These are phyloP conservation scores for Mortierella sp. DNA, from an alignment of 371 early-diverging fungal species.

Conservation along the genomic window DNA sequence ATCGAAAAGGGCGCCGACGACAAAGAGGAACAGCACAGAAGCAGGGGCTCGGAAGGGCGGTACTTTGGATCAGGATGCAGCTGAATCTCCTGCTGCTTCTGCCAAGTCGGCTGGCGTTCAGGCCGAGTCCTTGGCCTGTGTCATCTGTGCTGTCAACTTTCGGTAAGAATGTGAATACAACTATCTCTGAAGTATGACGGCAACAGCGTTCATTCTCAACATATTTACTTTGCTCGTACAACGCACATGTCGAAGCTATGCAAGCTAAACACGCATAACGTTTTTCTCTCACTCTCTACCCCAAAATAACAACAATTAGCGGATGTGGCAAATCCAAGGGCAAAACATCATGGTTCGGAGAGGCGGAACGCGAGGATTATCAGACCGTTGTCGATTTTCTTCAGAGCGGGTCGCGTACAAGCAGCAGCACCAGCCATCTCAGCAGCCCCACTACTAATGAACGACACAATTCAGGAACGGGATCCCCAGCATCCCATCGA, in stretches of 20 bases:
- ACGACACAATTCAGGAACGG: constrained; percentile 7
- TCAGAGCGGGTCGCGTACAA: constrained; percentile 34
- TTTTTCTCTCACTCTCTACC: background rate
- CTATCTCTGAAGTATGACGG: too few species aligned
- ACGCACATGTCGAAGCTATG: constrained; percentile 5
- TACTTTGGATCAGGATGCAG: background rate
- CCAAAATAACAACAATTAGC: constrained; percentile 27
- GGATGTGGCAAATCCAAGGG: constrained; percentile 69
- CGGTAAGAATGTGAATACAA: constrained; percentile 45
- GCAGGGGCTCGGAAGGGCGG: constrained; percentile 2
- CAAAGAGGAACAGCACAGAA: constrained; percentile 7
- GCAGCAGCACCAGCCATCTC: constrained; percentile 12
- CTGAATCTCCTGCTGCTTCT: background rate
- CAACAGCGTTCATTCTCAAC: constrained; percentile 1
- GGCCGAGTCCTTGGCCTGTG: constrained; percentile 35
- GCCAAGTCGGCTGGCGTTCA: constrained; percentile 6
- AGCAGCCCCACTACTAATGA: constrained; percentile 1
- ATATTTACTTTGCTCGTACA: background rate
- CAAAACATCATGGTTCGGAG: constrained; percentile 70
- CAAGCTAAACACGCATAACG: background rate
- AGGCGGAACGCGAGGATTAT: constrained; percentile 70
- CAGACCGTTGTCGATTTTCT: constrained; percentile 62
- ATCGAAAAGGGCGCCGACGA: background rate
- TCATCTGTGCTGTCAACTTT: constrained; percentile 64
- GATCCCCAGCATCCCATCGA: constrained; percentile 14